A percentile compares a stretch with the other conserved stretches of the same genome.
Evolutionary conservation across 768 basidiomycete species (phyloP).

Genomic region (Kwoniella shandongensis): DNA sequence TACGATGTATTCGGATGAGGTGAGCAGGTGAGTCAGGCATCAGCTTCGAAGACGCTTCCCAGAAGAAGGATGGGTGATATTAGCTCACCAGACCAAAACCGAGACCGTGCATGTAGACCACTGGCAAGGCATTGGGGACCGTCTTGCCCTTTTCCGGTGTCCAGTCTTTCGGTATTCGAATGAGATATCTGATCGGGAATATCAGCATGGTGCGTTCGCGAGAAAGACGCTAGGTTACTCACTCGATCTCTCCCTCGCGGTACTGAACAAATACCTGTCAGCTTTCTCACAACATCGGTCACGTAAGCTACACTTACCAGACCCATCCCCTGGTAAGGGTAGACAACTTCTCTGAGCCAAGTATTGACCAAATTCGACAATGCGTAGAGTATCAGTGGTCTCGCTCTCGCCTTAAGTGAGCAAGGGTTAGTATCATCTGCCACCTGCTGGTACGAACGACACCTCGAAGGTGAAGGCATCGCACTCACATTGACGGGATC

Average conservation of each 20-base stretch:
- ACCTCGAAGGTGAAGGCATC: neutral
- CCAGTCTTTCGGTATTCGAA: conserved; percentile 71
- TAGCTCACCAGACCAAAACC: conserved; percentile 66
- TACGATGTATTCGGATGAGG: no score
- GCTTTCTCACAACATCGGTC: no score
- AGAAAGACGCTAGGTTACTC: conserved; percentile 40
- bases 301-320: conserved; percentile 67
- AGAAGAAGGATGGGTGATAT: neutral
- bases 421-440: no score
- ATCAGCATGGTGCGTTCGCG: no score
- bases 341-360: conserved; percentile 30
- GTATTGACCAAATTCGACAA: conserved; percentile 36
- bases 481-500: conserved; percentile 69
- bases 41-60: no score
- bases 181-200: conserved; percentile 72
- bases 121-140: conserved; percentile 57
- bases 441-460: neutral
- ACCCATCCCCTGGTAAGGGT: conserved; percentile 49
- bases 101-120: conserved; percentile 85
- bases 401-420: conserved; percentile 26
- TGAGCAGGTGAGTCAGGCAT: no score
- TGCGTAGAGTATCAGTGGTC: conserved; percentile 61
- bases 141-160: conserved; percentile 60
- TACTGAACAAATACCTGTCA: conserved; percentile 38
- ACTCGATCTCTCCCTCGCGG: conserved; percentile 70